These are phyloP conservation scores for Physaria fendleri DNA, from an alignment of 345 rosid species.

Conservation along the genomic window DNA sequence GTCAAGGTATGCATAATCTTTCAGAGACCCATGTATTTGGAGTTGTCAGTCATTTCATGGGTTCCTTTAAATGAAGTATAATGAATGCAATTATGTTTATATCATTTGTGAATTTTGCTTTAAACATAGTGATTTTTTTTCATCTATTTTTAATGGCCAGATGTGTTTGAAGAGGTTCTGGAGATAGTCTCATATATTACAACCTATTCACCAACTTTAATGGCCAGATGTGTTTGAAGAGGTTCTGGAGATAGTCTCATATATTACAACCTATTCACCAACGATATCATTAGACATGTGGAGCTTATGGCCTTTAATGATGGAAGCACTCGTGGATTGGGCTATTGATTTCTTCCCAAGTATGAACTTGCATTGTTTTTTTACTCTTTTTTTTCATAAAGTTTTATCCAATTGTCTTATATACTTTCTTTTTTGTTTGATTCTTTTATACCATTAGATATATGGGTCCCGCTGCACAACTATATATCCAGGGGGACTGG, in stretches of 20 bases:
- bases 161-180: slow-evolving; percentile 98
- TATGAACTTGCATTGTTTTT: slow-evolving; percentile 13
- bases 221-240: slow-evolving; percentile 94
- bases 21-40: not conserved
- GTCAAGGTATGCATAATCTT: slow-evolving; percentile 58
- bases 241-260: slow-evolving; percentile 93
- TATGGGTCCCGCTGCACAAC: slow-evolving; percentile 93
- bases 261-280: slow-evolving; percentile 92
- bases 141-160: not conserved
- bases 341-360: slow-evolving; percentile 98
- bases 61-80: slow-evolving; percentile 4
- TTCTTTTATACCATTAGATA: slow-evolving; percentile 46
- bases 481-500: slow-evolving; percentile 85
- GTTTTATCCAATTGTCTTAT: not conserved
- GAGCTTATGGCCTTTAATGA: slow-evolving; percentile 97
- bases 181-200: slow-evolving; percentile 96
- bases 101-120: not conserved
- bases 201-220: slow-evolving; percentile 83
- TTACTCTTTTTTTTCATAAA: not conserved
- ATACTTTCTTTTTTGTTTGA: not conserved
- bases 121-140: slow-evolving; percentile 1
- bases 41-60: not conserved
- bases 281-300: slow-evolving; percentile 93
- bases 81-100: not conserved
- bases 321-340: slow-evolving; percentile 92